These are phyloP conservation scores for Aspergillus sp. DNA, from an alignment of 2,329 filamentous ascomycete genomes.

Conservation along the genomic window DNA sequence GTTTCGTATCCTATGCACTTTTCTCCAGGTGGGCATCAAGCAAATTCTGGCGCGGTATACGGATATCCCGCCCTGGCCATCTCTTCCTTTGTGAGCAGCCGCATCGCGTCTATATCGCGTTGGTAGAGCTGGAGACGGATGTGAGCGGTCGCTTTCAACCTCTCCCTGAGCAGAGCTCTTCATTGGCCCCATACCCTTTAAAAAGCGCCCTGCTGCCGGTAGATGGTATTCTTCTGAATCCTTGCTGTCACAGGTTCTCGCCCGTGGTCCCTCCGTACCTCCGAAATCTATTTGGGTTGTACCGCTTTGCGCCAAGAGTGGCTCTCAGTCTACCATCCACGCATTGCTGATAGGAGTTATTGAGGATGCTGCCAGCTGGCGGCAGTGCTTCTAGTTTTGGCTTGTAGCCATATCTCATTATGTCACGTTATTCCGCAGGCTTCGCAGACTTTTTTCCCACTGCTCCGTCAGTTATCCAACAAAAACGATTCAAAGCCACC, in stretches of 20 bases:
- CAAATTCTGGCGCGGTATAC: background rate
- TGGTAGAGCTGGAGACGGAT: conserved; percentile 9
- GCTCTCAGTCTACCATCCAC: conserved; percentile 23
- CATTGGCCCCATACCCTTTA: background rate
- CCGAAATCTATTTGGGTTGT: conserved; percentile 7
- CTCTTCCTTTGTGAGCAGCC: conserved; percentile 7
- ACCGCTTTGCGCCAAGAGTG: conserved; percentile 18
- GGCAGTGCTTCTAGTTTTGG: conserved; percentile 33
- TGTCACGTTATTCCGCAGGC: conserved; percentile 78
- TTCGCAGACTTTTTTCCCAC: conserved; percentile 86
- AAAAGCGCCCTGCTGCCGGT: background rate
- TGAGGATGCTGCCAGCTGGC: conserved; percentile 44
- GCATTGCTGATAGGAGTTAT: conserved; percentile 20
- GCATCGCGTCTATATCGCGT: conserved; percentile 19
- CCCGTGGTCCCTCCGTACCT: background rate
- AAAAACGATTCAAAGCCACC: conserved; percentile 49
- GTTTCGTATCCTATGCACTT: background rate
- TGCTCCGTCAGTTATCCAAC: conserved; percentile 64
- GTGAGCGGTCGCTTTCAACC: conserved; percentile 4
- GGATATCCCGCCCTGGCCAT: conserved; percentile 6
- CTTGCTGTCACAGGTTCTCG: background rate
- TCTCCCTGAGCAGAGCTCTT: conserved; percentile 3
- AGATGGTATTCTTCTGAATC: background rate
- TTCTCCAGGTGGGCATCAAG: background rate
- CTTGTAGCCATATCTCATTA: conserved; percentile 54